These are phyloP conservation scores for Clonostachys rhizophaga DNA, from an alignment of 2,329 filamentous ascomycete genomes.

Conservation along the genomic window DNA sequence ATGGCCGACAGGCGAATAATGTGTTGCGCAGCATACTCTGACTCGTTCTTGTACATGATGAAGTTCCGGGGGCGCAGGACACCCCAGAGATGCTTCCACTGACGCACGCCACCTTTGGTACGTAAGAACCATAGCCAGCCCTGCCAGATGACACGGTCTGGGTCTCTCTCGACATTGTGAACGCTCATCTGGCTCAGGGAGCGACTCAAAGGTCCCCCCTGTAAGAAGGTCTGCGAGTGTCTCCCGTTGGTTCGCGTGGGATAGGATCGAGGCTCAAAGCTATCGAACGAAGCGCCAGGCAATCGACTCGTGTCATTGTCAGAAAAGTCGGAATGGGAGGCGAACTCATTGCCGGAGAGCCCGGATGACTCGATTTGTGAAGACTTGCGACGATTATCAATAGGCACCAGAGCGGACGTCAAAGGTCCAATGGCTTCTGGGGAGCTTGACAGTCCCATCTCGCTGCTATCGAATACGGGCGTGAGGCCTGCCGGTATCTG, in stretches of 20 bases:
- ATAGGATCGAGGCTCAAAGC: constrained; percentile 10
- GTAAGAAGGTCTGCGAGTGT: constrained; percentile 34
- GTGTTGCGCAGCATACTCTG: constrained; percentile 82
- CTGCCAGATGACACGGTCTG: constrained; percentile 89
- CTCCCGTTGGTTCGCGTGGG: constrained; percentile 13
- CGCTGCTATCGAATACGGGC: constrained; percentile 22
- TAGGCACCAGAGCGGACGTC: constrained; percentile 9
- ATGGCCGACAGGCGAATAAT: constrained; percentile 76
- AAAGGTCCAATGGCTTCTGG: constrained; percentile 45
- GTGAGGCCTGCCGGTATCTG: constrained; percentile 26
- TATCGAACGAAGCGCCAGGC: constrained; percentile 48
- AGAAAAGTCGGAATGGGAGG: constrained; percentile 84
- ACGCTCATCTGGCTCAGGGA: neutral
- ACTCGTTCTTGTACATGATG: constrained; percentile 87
- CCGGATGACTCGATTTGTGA: constrained; percentile 62
- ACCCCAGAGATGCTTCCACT: constrained; percentile 95
- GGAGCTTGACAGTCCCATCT: constrained; percentile 50
- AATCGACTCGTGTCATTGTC: constrained; percentile 52
- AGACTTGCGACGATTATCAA: constrained; percentile 45
- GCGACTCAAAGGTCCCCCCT: constrained; percentile 41
- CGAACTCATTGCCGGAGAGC: constrained; percentile 59
- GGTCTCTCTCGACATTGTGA: constrained; percentile 53
- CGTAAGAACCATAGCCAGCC: constrained; percentile 84
- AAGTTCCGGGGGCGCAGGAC: constrained; percentile 83
- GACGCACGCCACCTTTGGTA: constrained; percentile 74